Evolutionary conservation across 805 yeast species (phyloP), one percentile per base, ranked within the genome.

Genomic region (Candida ficus): DNA sequence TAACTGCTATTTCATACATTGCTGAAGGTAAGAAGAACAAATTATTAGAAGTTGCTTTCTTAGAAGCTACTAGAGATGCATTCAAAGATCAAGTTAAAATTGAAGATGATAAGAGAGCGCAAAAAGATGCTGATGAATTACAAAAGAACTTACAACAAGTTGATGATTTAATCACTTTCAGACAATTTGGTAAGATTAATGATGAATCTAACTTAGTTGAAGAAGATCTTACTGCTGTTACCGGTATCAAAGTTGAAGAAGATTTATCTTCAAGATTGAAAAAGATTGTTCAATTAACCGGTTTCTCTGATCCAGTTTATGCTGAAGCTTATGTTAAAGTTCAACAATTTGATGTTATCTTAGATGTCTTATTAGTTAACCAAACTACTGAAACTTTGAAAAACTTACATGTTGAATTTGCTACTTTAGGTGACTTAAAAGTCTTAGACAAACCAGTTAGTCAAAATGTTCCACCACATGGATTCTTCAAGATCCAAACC

Each of bases 251-350:
- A 23, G 61, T 72, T 7, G 75, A 72, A 48, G 84, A 75, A 53
- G 76, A 78, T 35, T 66, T 80, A 46, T 70, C 85, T 6, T 88
- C 96, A 2, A 83, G 87, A 64, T 74, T 93, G 57, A 83, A 79
- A 62, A 89, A 87, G 62, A 85, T 95, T 54, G 80, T 88, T 37
- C 98, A 87, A 60, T 75, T 93, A 51, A 91, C 99, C n/a, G 99
- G 99, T 14, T 93, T 89, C 64, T 85, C 96, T 0, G 99, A 93
- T 62, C 95, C 98, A 17, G 95, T 93, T 26, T 93, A 93, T 61
- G 98, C 96, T 7, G 99, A 93, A 67, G 99, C 97, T 1, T 87
- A 84, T 57, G 87, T 93, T 50, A 86, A 86, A 50, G 93, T 88
- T n/a, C 95, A 90, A 56, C 98, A 95, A 66, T 93, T 84, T 61